phyloP scores from a whole-genome alignment of 305 asterid species.

The Rubia balearica region DNA sequence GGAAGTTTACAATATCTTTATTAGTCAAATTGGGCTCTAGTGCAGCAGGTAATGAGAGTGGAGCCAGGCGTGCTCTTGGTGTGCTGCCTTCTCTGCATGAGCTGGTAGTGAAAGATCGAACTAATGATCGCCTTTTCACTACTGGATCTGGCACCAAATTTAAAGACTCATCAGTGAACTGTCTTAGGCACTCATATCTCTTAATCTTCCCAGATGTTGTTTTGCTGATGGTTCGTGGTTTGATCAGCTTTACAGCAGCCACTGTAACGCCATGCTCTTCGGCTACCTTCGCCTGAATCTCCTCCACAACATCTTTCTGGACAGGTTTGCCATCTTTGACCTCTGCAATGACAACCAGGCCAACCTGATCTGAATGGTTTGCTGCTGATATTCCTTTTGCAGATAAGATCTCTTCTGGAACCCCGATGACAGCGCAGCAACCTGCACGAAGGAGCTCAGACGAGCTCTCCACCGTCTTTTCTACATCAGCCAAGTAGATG shows the following conservation, averaged over 20 bases:
- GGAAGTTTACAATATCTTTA: slow-evolving; percentile 41
- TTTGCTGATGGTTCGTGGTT: slow-evolving; percentile 64
- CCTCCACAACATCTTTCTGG: slow-evolving; percentile 40
- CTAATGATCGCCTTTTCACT: slow-evolving; percentile 31
- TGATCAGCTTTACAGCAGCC: slow-evolving; percentile 57
- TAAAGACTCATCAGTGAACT: slow-evolving; percentile 54
- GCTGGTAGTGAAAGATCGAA: slow-evolving; percentile 72
- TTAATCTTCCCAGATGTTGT: slow-evolving; percentile 70
- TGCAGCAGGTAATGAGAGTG: slow-evolving; percentile 24
- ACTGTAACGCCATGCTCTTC: slow-evolving; percentile 72
- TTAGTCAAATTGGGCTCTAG: slow-evolving; percentile 29
- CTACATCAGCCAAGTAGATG: slow-evolving; percentile 69
- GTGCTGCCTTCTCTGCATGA: slow-evolving; percentile 65
- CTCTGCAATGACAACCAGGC: slow-evolving; percentile 76
- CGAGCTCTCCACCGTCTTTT: slow-evolving; percentile 72
- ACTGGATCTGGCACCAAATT: slow-evolving; percentile 49
- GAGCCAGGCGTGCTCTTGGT: slow-evolving; percentile 46
- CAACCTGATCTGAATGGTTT: slow-evolving; percentile 59
- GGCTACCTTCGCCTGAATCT: slow-evolving; percentile 45
- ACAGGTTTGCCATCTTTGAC: slow-evolving; percentile 50
- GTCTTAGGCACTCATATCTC: slow-evolving; percentile 70
- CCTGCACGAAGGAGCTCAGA: slow-evolving; percentile 71
- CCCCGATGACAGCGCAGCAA: slow-evolving; percentile 76
- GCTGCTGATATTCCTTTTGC: slow-evolving; percentile 49
- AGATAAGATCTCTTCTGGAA: slow-evolving; percentile 58